Percentiles rank a stretch among this genome's conserved stretches.
phyloP scores from a whole-genome alignment of 164 flowering plant genomes.

The Kingdonia uniflora region DNA sequence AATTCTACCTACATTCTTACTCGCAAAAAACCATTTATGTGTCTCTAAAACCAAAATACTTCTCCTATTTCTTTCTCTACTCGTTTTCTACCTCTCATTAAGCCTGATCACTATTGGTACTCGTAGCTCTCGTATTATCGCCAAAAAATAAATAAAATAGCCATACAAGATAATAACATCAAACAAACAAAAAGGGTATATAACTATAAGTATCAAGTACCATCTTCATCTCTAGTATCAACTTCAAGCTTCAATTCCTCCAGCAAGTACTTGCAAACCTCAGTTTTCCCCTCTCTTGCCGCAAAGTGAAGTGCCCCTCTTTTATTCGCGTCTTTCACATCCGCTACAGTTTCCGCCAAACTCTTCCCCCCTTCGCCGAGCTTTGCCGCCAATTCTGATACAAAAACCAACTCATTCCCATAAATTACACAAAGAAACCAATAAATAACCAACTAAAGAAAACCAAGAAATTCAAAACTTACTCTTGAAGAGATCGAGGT shows the following conservation, averaged over 20 bases:
- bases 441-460: neutral
- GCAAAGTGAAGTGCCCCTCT: slow-evolving; percentile 96
- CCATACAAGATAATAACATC: too few species aligned
- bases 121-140: too few species aligned
- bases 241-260: slow-evolving; percentile 75
- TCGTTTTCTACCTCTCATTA: too few species aligned
- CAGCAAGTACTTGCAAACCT: slow-evolving; percentile 79
- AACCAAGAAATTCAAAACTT: slow-evolving; percentile 10
- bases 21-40: too few species aligned
- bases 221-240: slow-evolving; percentile 79
- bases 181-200: too few species aligned
- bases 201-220: slow-evolving; percentile 18
- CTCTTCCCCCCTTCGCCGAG: slow-evolving; percentile 76
- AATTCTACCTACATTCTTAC: too few species aligned
- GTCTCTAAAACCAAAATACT: too few species aligned
- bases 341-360: slow-evolving; percentile 49
- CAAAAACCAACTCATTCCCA: neutral
- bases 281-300: slow-evolving; percentile 84
- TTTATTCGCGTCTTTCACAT: slow-evolving; percentile 84
- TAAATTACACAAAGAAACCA: neutral
- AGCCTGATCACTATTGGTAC: too few species aligned
- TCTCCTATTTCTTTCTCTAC: too few species aligned
- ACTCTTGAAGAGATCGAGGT: slow-evolving; percentile 80
- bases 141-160: too few species aligned
- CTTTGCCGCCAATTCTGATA: slow-evolving; percentile 43